Evolutionary conservation across 495 filamentous ascomycete genomes (phyloP), one percentile per base, ranked within the genome.

Genomic region (Neurospora intermedia): DNA sequence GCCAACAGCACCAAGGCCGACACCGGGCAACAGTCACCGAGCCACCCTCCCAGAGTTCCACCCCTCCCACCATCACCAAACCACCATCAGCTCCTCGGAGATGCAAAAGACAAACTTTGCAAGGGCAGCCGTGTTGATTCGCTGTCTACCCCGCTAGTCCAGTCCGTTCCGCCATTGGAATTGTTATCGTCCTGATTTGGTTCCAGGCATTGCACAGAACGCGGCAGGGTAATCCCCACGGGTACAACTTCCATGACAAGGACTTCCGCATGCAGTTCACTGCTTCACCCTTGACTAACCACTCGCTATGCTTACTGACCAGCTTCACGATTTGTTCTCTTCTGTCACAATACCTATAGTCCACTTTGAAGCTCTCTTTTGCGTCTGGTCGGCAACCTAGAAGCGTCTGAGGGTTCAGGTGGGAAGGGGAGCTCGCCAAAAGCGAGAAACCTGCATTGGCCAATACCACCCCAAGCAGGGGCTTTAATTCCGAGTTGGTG

Each of bases 41-140:
- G 23, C 54, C 54, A 31, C 54, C 54, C 54, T 31, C 27, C 27
- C 27, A 31, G 27, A 31, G 23, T 54, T 20, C 20, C 48, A 27
- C 20, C 23, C 46, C 46, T 62, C 54, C 54, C 54, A 66, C 54
- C 54, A 38, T 38, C 35, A 66, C 27, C 54, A 66, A 35, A 66
- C 15, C 54, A 66, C 54, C 27, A 38, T 27, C 54, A 35, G 54
- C 74, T 79, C 81, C 80, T 82, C 77, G 80, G 80, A 80, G 80
- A 82, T 82, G 81, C 74, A 70, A 75, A 72, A 74, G 59, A 35
- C 54, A 35, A 66, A 35, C 6, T 66, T 66, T 62, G 66, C 70
- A 59, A 73, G 73, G 70, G 54, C 73, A 71, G 20, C 72, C 41
- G 70, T 39, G 42, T 48, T 48, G 69, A 69, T 66, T 66, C 54